Evolutionary conservation across 371 early-diverging fungal species (phyloP).

Genomic region (Dentiscutata heterogama): DNA sequence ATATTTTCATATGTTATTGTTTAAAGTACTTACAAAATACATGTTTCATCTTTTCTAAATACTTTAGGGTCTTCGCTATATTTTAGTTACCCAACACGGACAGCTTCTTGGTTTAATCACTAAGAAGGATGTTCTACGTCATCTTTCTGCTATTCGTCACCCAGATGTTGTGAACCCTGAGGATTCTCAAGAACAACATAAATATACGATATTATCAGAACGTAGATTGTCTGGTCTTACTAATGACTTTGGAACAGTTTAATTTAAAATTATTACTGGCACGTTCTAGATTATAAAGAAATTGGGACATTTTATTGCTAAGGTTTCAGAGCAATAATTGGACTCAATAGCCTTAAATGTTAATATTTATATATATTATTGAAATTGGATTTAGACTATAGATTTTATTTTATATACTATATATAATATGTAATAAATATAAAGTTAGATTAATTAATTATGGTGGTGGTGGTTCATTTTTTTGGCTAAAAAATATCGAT

Average conservation of each 20-base stretch:
- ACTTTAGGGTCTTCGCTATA: conserved; percentile 67
- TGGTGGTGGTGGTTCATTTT: too few species aligned
- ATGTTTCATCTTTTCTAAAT: neutral
- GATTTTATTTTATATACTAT: too few species aligned
- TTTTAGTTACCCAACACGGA: conserved; percentile 66
- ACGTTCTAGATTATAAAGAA: too few species aligned
- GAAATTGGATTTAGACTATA: too few species aligned
- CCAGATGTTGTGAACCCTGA: conserved; percentile 30
- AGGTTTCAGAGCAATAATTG: too few species aligned
- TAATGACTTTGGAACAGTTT: conserved; percentile 12
- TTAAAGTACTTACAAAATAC: neutral
- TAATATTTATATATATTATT: too few species aligned
- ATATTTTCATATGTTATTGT: neutral
- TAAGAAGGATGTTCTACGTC: conserved; percentile 74
- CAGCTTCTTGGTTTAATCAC: conserved; percentile 71
- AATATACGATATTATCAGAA: conserved; percentile 39
- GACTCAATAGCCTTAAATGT: too few species aligned
- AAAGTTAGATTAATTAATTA: too few species aligned
- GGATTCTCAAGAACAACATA: conserved; percentile 11
- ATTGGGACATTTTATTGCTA: too few species aligned
- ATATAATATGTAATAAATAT: too few species aligned
- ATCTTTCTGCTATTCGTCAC: conserved; percentile 58
- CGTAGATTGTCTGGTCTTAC: conserved; percentile 33
- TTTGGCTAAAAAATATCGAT: too few species aligned
- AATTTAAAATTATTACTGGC: neutral